phyloP scores from a whole-genome alignment of 2,329 filamentous ascomycete genomes.

The Alternaria gansuensis region DNA sequence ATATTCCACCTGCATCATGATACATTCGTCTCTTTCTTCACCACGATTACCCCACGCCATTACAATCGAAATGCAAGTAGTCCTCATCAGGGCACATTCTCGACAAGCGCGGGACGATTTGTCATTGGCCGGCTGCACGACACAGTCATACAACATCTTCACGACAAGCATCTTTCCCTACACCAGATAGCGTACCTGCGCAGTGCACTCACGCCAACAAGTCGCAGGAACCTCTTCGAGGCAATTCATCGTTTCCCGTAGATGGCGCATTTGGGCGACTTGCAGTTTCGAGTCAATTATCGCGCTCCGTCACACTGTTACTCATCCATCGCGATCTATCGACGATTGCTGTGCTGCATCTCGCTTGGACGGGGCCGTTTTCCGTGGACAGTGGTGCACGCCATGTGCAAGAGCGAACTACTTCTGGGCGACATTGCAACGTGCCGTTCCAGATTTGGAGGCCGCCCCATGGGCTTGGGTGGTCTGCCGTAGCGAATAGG shows the following conservation, averaged over 20 bases:
- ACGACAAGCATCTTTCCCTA: conserved; percentile 19
- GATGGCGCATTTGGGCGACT: conserved; percentile 22
- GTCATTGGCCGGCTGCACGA: conserved; percentile 31
- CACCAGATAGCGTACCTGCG: conserved; percentile 27
- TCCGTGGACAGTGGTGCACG: conserved; percentile 20
- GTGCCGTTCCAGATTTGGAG: conserved; percentile 29
- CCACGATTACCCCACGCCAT: conserved; percentile 18
- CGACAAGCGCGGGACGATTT: conserved; percentile 18
- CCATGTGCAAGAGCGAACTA: conserved; percentile 26
- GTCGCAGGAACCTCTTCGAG: conserved; percentile 23
- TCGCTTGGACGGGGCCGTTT: conserved; percentile 21
- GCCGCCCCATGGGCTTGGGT: conserved; percentile 26
- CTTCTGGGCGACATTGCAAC: conserved; percentile 39
- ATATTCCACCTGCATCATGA: conserved; percentile 13
- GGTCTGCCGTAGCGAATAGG: conserved; percentile 24
- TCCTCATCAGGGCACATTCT: conserved; percentile 1
- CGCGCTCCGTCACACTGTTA: conserved; percentile 29
- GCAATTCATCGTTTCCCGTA: conserved; percentile 18
- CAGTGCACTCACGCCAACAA: conserved; percentile 21
- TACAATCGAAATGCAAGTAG: conserved; percentile 6
- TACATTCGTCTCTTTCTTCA: conserved; percentile 14
- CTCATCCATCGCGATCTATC: conserved; percentile 14
- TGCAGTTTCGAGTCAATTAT: conserved; percentile 31
- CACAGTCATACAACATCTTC: conserved; percentile 49
- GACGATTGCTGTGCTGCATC: conserved; percentile 14